Conservation (phyloP, 2,329 filamentous ascomycete species). For the Coccinonectria pachysandricola region DNA sequence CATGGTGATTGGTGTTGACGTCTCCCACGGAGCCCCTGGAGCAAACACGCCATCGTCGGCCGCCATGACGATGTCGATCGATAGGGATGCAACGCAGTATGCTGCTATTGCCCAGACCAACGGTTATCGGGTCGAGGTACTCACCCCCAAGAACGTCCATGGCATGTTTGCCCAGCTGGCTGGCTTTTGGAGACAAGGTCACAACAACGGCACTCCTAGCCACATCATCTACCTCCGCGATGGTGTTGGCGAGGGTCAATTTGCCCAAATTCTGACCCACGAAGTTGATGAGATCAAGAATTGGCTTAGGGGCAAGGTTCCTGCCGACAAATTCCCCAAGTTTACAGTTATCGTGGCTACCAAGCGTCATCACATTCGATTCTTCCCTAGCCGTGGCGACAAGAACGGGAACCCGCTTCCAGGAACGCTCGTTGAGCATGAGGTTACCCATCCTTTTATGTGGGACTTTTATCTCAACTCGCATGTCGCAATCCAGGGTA, state of each 20-base stretch:
- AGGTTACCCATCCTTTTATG: conserved; percentile 84
- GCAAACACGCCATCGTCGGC: conserved; percentile 63
- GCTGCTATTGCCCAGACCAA: conserved; percentile 75
- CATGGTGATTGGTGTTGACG: conserved; percentile 83
- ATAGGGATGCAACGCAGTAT: conserved; percentile 62
- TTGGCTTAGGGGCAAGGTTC: conserved; percentile 34
- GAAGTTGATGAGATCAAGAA: conserved; percentile 66
- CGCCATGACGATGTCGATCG: conserved; percentile 74
- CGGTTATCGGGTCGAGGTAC: conserved; percentile 69
- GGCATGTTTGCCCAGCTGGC: conserved; percentile 56
- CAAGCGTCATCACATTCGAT: conserved; percentile 89
- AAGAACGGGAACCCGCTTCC: conserved; percentile 73
- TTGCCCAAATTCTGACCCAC: conserved; percentile 64
- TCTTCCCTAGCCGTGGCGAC: conserved; percentile 69
- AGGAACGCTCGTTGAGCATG: conserved; percentile 77
- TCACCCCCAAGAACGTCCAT: conserved; percentile 56
- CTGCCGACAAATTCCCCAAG: conserved; percentile 35
- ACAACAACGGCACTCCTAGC: conserved; percentile 38
- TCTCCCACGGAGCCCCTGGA: conserved; percentile 73
- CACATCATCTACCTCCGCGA: conserved; percentile 89
- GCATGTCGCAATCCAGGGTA: conserved; percentile 77
- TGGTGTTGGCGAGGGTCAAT: conserved; percentile 83
- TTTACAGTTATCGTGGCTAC: conserved; percentile 82
- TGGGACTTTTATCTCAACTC: conserved; percentile 70
- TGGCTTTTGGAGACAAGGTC: conserved; percentile 51